Base-by-base conservation (phyloP, 1,139 yeast species). In the Geotrichum klebahnii region DNA sequence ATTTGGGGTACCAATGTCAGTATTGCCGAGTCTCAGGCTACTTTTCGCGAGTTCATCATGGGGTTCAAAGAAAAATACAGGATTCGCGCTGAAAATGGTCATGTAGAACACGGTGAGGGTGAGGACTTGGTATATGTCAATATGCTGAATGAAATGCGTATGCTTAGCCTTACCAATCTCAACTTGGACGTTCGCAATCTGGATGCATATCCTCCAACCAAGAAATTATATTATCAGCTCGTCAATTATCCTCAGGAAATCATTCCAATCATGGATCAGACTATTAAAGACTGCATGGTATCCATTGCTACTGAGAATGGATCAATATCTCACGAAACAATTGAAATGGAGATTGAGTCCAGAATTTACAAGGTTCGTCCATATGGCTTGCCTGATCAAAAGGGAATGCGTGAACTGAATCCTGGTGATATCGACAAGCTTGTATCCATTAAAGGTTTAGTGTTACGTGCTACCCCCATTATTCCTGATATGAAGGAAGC, bases 1-100 rank as follows among this genome's bases (percentile, higher is more conserved):
- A 90, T 92, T 62, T 92, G 99, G 99, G 99, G 99, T 67, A 92
- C 99, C 1, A 90, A 92, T 64, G 96, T 92, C 28, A 84, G 95
- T 38, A 89, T 94, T 61, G 86, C 82, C 61, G 96, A 92, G 62
- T 83, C 92, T 61, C 79, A 87, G 48, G 82, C 80, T 58, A 76
- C 78, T 47, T 92, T 92, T 70, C 76, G 95, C 57, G 84, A 83
- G 57, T 94, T 92, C 60, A 71, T 92, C 61, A 82, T 85, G 80
- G 79, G 84, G 20, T 92, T 88, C 75, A 87, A 87, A 65, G 72
- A 77, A 68, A 86, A 83, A 61, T 82, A 86, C 68, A 77, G 97
- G 57, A 80, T 78, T 62, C 69, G 70, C 14, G 65, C 75, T 57
- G 92, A 84, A 56, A 79, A 74, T 22, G 72, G 72, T 44, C 68